Evolutionary conservation across 2,329 filamentous ascomycete species (phyloP).

Genomic region (Colletotrichum nymphaeae): DNA sequence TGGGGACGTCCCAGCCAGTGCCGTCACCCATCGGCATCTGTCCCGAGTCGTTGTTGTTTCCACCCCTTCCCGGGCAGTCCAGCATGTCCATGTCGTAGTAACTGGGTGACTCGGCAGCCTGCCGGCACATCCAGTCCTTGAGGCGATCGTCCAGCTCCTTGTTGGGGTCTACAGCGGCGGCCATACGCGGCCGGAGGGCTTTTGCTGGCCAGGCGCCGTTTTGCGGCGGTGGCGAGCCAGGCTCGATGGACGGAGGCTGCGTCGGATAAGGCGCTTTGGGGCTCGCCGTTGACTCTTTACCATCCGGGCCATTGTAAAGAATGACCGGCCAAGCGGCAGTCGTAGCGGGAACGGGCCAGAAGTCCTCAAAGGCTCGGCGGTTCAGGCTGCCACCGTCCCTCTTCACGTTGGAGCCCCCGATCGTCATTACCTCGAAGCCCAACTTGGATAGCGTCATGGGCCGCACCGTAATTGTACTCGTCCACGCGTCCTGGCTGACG

Average conservation of each 20-base stretch:
- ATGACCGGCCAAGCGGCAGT: constrained; percentile 40
- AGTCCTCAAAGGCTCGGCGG: constrained; percentile 19
- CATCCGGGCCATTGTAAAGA: constrained; percentile 37
- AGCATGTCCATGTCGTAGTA: constrained; percentile 20
- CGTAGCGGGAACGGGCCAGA: constrained; percentile 37
- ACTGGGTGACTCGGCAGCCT: not conserved
- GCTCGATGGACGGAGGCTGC: constrained; percentile 36
- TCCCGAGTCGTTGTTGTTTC: not conserved
- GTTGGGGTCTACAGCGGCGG: constrained; percentile 4
- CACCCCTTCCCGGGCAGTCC: not conserved
- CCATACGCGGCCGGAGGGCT: constrained; percentile 6
- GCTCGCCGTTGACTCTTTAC: constrained; percentile 28
- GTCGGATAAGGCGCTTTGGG: constrained; percentile 36
- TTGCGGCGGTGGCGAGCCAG: constrained; percentile 27
- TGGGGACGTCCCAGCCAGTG: not conserved
- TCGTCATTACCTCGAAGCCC: constrained; percentile 41
- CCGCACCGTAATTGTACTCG: constrained; percentile 42
- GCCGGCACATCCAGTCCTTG: not conserved
- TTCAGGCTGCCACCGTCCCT: constrained; percentile 15
- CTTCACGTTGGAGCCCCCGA: constrained; percentile 14
- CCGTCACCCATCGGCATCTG: not conserved
- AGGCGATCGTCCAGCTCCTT: not conserved
- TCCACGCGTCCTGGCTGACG: constrained; percentile 44
- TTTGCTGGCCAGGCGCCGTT: constrained; percentile 34
- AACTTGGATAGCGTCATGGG: constrained; percentile 43